Evolutionary conservation across 495 filamentous ascomycete species (phyloP).

Genomic region (Cairneyella variabilis): DNA sequence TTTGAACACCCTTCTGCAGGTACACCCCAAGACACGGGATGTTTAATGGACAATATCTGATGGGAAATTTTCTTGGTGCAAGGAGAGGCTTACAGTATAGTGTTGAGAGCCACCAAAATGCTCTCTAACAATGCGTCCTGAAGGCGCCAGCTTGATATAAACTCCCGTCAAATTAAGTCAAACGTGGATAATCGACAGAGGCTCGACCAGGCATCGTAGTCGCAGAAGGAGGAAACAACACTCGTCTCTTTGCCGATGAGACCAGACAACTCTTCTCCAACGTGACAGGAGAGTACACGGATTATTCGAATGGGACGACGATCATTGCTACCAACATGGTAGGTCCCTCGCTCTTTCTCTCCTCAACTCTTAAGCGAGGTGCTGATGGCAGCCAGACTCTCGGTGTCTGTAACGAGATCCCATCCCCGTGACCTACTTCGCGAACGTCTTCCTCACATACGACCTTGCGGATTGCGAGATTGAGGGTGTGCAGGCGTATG

Average conservation of each 20-base stretch:
- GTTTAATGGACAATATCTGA: too few species aligned
- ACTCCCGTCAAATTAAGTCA: too few species aligned
- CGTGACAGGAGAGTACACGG: not conserved
- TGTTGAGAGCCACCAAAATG: too few species aligned
- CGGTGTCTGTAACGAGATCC: not conserved
- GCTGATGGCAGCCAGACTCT: not conserved
- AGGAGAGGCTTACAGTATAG: too few species aligned
- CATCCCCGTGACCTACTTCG: not conserved
- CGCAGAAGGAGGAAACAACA: not conserved
- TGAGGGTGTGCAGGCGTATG: not conserved
- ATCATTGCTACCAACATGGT: constrained; percentile 1
- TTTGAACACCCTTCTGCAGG: too few species aligned
- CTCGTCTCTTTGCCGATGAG: not conserved
- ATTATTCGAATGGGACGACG: not conserved
- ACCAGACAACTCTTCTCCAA: not conserved
- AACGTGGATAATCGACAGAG: too few species aligned
- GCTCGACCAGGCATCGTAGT: not conserved
- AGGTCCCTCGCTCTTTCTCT: not conserved
- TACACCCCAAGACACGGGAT: too few species aligned
- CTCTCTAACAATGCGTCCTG: too few species aligned
- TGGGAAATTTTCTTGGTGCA: too few species aligned
- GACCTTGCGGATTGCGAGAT: not conserved
- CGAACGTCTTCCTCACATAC: not conserved
- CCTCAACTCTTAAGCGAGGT: not conserved
- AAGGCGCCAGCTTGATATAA: too few species aligned